Evolutionary conservation across 2,329 filamentous ascomycete species (phyloP).

Genomic region (Thielaviopsis ethacetica): DNA sequence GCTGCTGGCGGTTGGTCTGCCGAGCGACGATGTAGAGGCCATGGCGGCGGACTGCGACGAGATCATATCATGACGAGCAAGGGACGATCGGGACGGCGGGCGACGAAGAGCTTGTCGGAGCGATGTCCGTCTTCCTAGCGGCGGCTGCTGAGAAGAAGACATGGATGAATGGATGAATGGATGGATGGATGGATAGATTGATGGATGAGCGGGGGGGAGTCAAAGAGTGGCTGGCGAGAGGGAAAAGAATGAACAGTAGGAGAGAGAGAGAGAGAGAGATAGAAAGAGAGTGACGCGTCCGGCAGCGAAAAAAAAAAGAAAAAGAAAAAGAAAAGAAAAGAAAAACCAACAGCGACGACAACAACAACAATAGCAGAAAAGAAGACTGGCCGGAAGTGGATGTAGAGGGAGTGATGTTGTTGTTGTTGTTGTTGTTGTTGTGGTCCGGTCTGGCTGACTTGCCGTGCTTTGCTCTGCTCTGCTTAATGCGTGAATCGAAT

Average conservation of each 20-base stretch:
- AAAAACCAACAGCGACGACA: no score
- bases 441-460: no score
- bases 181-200: not conserved
- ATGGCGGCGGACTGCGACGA: slow-evolving; percentile 18
- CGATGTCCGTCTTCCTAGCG: slow-evolving; percentile 34
- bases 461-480: no score
- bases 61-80: slow-evolving; percentile 31
- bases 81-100: slow-evolving; percentile 28
- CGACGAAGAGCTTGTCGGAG: slow-evolving; percentile 38
- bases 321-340: no score
- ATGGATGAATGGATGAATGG: not conserved
- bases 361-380: no score
- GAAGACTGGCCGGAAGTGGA: no score
- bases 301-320: no score
- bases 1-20: not conserved
- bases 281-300: no score
- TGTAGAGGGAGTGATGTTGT: no score
- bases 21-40: slow-evolving; percentile 10
- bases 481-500: no score
- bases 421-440: no score
- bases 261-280: no score
- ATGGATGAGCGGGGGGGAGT: not conserved
- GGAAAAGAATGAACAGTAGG: not conserved
- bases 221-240: not conserved
- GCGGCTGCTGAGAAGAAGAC: slow-evolving; percentile 25